These are phyloP conservation scores for Chlorella variabilis DNA, from an alignment of 163 green algal species.

Conservation along the genomic window DNA sequence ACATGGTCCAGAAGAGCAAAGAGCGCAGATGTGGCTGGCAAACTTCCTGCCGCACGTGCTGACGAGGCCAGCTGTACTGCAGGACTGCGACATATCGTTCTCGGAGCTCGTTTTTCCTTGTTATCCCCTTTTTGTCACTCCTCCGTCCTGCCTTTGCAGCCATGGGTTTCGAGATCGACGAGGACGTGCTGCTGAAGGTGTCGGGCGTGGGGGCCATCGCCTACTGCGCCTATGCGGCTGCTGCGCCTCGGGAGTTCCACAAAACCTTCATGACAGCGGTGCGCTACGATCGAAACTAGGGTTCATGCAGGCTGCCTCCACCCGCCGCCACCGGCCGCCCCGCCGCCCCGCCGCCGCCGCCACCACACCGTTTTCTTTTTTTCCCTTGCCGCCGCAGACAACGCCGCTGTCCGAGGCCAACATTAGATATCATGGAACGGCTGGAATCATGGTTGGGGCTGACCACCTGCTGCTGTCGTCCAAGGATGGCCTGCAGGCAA, in stretches of 20 bases:
- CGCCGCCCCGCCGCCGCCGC: neutral
- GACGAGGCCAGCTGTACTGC: no score
- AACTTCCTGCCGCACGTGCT: no score
- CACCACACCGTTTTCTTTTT: neutral
- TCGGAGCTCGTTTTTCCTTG: no score
- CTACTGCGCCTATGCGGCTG: neutral
- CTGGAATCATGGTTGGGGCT: neutral
- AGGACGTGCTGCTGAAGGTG: constrained; percentile 7
- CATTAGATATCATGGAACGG: neutral
- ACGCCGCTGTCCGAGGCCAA: neutral
- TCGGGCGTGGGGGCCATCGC: neutral
- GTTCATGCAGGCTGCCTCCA: neutral
- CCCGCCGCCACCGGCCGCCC: no score
- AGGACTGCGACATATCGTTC: no score
- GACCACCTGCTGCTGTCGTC: constrained; percentile 1
- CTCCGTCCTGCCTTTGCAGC: neutral
- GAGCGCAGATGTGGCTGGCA: no score
- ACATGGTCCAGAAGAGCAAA: no score
- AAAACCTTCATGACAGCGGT: neutral
- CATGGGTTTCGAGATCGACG: constrained; percentile 13
- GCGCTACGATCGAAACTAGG: neutral
- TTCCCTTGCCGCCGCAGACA: neutral
- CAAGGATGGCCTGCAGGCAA: neutral
- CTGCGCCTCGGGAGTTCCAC: neutral
- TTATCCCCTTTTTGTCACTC: no score